Conservation (phyloP, 768 basidiomycete species). For the Pleurotus citrinopileatus region DNA sequence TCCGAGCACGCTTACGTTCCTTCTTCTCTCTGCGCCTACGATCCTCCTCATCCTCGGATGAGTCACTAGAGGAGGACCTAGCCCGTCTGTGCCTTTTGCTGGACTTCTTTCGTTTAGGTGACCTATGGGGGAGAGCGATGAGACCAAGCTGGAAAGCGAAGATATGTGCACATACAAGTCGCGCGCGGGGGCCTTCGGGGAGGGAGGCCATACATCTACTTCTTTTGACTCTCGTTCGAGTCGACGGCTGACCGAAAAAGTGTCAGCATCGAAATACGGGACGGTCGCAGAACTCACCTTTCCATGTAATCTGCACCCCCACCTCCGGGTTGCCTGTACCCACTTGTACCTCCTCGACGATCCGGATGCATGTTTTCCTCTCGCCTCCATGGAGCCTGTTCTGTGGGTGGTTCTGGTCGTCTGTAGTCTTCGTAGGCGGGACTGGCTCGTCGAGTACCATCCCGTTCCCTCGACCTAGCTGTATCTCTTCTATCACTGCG, state of each 20-base stretch:
- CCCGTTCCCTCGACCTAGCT: slow-evolving; percentile 13
- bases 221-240: slow-evolving; percentile 57
- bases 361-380: slow-evolving; percentile 58
- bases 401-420: slow-evolving; percentile 24
- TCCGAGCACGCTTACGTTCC: slow-evolving; percentile 56
- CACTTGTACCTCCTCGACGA: slow-evolving; percentile 28
- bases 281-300: slow-evolving; percentile 41
- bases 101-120: slow-evolving; percentile 52
- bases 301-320: slow-evolving; percentile 61
- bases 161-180: slow-evolving; percentile 39
- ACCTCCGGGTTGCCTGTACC: slow-evolving; percentile 27
- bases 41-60: slow-evolving; percentile 51
- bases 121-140: slow-evolving; percentile 35
- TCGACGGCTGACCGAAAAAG: slow-evolving; percentile 53
- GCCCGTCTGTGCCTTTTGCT: slow-evolving; percentile 61
- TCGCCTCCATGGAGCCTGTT: slow-evolving; percentile 29
- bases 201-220: slow-evolving; percentile 77
- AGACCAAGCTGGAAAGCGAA: neutral
- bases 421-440: slow-evolving; percentile 62
- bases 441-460: slow-evolving; percentile 37
- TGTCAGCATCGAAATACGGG: slow-evolving; percentile 2
- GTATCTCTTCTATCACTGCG: slow-evolving; percentile 18
- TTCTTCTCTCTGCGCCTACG: slow-evolving; percentile 56
- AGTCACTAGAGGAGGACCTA: slow-evolving; percentile 43
- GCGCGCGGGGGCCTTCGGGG: slow-evolving; percentile 68